Conservation (phyloP, 352 stramenopile genomes). For the Globisporangium emineosum region DNA sequence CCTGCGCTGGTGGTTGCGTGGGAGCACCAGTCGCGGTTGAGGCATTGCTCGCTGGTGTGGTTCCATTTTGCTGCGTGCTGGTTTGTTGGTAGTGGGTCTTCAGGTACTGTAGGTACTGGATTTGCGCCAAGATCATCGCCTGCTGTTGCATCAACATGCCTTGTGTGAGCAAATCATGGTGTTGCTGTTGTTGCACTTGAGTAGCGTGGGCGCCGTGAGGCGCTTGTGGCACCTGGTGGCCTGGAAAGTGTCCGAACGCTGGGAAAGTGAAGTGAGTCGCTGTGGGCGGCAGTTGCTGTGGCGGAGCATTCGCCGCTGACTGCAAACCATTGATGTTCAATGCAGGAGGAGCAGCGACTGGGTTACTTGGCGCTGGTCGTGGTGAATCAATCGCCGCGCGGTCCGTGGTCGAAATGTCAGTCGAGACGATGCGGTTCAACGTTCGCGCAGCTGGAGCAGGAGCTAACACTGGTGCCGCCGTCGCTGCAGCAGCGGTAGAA, state of each 20-base stretch:
- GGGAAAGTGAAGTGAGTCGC: conserved; percentile 8
- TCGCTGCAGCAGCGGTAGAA: not conserved
- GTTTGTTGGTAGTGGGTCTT: conserved; percentile 37
- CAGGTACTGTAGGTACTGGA: conserved; percentile 78
- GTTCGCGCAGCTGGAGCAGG: conserved; percentile 7
- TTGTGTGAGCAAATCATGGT: conserved; percentile 58
- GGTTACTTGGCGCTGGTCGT: conserved; percentile 5
- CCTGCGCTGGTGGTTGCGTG: not conserved
- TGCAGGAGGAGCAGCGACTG: not conserved
- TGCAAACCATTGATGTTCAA: not conserved
- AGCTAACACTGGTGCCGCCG: not conserved
- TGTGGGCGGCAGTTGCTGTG: not conserved
- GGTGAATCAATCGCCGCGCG: conserved; percentile 16
- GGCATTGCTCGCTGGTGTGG: not conserved
- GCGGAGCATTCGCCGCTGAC: conserved; percentile 5
- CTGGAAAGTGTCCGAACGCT: conserved; percentile 11
- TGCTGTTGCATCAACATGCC: conserved; percentile 80
- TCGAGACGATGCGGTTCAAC: conserved; percentile 1
- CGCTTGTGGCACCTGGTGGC: conserved; percentile 16
- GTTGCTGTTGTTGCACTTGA: conserved; percentile 5
- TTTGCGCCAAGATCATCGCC: conserved; percentile 69
- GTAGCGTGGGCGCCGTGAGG: conserved; percentile 1
- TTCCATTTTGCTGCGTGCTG: conserved; percentile 4
- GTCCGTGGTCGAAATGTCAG: not conserved
- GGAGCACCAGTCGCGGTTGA: not conserved